Base-by-base conservation (phyloP, 208 protist species). In the Blastocrithidia nonstop region DNA sequence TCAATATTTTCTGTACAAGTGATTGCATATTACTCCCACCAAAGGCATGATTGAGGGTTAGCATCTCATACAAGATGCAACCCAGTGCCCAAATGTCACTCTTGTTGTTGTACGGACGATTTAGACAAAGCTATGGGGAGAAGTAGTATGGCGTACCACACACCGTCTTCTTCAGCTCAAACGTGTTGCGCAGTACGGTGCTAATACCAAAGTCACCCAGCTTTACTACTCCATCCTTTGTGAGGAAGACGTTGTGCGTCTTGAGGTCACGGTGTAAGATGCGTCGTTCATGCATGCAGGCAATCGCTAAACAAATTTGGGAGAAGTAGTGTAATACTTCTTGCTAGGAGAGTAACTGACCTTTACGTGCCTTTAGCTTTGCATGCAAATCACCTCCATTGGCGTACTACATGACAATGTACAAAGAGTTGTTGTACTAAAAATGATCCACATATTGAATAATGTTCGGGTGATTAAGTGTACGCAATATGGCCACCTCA, bases 91-190 rank as follows among this genome's bases (percentile, higher is more conserved):
- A 95, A 6, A 94, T 71, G 63, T 97, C 89, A 50, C 76, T 86
- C 67, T 94, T 94, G 55, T 84, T 85, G 61, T 95, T 94, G 84
- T 96, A 96, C 20, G 88, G 87, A 43, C 87, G 71, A 61, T 89
- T 94, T 15, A 93, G 56, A 57, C 87, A 96, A 41, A 97, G 65
- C 62, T 97, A 90, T 5, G 92, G 94, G 1, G 78, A 93, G 60
- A 97, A 90, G 61, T 97, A 97, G 61, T 96, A 97, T 8, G 92
- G 92, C 15, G 92, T 96, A 8, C 94, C 94, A 55, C 94, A 91
- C 19, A 96, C 72, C 1, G 93, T 97, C 20, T 78, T 70, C 47
- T 85, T 85, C 32, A 95, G 46, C 42, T 83, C 75, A 50, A 79
- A 88, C 4, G 87, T 95, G 60, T 91, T 91, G 16, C 74, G 77